A percentile compares a stretch with the other conserved stretches of the same genome.
Conservation (phyloP, 2,329 filamentous ascomycete species). For the Alternaria infectoria region DNA sequence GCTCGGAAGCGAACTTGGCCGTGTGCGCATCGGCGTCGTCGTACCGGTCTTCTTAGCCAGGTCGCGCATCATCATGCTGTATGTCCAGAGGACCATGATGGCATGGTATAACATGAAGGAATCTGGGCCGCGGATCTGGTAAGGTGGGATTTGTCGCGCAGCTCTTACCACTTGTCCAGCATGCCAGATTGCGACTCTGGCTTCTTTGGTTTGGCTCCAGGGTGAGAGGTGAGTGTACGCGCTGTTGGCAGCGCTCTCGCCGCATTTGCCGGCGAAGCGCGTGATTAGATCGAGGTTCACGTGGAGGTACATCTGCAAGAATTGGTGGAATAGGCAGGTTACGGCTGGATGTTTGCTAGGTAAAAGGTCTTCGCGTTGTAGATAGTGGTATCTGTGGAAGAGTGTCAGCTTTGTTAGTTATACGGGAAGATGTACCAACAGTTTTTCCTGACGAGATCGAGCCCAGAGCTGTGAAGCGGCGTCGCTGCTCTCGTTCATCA, state of each 20-base stretch:
- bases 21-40: neutral
- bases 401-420: neutral
- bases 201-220: conserved; percentile 52
- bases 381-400: neutral
- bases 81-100: conserved; percentile 33
- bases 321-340: conserved; percentile 48
- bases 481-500: conserved; percentile 20
- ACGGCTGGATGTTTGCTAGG: neutral
- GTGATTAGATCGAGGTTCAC: conserved; percentile 68
- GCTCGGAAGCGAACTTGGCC: neutral
- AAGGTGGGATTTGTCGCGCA: conserved; percentile 19
- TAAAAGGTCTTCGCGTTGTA: conserved; percentile 2
- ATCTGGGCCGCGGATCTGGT: conserved; percentile 26
- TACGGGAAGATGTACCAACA: conserved; percentile 45
- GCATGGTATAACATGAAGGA: conserved; percentile 28
- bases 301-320: conserved; percentile 68
- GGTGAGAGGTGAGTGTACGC: conserved; percentile 23
- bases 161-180: conserved; percentile 26
- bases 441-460: conserved; percentile 19
- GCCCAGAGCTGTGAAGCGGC: conserved; percentile 27
- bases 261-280: conserved; percentile 69
- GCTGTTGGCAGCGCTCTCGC: conserved; percentile 65
- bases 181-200: conserved; percentile 21
- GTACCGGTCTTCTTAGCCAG: conserved; percentile 17
- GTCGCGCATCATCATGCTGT: conserved; percentile 29